These are phyloP conservation scores for Calonectria montana DNA, from an alignment of 2,329 filamentous ascomycete genomes.

Conservation along the genomic window DNA sequence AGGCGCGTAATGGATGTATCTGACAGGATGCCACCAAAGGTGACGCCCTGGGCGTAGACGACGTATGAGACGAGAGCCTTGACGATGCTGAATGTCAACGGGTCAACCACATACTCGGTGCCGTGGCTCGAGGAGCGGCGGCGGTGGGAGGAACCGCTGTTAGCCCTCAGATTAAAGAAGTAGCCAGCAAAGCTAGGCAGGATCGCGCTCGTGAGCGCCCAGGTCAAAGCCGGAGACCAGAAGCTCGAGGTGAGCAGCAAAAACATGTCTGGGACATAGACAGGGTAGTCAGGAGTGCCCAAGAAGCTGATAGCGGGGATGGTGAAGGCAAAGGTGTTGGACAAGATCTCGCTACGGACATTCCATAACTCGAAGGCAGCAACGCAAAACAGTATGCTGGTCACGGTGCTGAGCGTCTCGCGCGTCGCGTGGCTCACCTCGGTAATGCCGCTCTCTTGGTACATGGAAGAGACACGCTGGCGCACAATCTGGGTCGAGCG, in stretches of 20 bases:
- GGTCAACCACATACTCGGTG: slow-evolving; percentile 77
- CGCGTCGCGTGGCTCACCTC: slow-evolving; percentile 75
- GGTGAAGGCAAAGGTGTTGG: slow-evolving; percentile 78
- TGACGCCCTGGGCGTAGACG: slow-evolving; percentile 77
- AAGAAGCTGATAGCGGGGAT: slow-evolving; percentile 71
- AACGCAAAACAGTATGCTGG: slow-evolving; percentile 76
- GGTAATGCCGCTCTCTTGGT: slow-evolving; percentile 73
- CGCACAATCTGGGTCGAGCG: slow-evolving; percentile 75
- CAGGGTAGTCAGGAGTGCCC: slow-evolving; percentile 66
- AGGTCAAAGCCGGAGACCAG: slow-evolving; percentile 85
- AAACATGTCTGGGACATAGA: slow-evolving; percentile 85
- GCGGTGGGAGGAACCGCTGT: slow-evolving; percentile 52
- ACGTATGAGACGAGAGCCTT: slow-evolving; percentile 87
- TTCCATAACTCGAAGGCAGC: slow-evolving; percentile 76
- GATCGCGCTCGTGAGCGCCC: slow-evolving; percentile 77
- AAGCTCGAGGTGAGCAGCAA: slow-evolving; percentile 79
- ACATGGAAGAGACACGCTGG: slow-evolving; percentile 71
- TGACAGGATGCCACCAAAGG: slow-evolving; percentile 71
- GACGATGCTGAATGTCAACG: slow-evolving; percentile 88
- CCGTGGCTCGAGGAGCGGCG: slow-evolving; percentile 54
- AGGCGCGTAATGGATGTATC: slow-evolving; percentile 71
- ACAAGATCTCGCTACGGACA: slow-evolving; percentile 77
- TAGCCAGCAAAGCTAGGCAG: slow-evolving; percentile 81
- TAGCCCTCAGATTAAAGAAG: slow-evolving; percentile 87
- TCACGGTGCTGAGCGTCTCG: slow-evolving; percentile 77